A percentile compares a stretch with the other conserved stretches of the same genome.
These are phyloP conservation scores for Rhododendron kiyosumense DNA, from an alignment of 148 eudicot genomes.

Conservation along the genomic window DNA sequence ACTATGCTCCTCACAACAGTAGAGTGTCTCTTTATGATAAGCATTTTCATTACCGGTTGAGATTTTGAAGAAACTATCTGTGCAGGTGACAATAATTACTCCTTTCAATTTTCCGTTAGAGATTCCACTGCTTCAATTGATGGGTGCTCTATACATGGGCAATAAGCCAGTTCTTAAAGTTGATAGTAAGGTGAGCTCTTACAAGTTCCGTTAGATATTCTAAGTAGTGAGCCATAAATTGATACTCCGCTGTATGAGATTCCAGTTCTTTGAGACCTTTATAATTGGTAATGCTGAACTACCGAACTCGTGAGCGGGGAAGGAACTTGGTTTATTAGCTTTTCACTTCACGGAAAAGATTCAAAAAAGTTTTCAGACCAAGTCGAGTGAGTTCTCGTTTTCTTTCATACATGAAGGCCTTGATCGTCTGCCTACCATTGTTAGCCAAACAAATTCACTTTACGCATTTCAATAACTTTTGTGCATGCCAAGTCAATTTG, in stretches of 20 bases:
- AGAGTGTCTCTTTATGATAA: not conserved
- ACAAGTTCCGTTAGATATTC: not conserved
- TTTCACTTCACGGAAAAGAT: not conserved
- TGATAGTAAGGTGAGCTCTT: slow-evolving; percentile 78
- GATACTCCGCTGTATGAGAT: not conserved
- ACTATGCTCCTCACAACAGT: not conserved
- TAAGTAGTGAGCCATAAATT: not conserved
- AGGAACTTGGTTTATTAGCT: not conserved
- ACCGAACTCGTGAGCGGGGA: not conserved
- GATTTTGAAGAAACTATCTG: slow-evolving; percentile 3
- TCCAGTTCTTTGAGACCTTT: not conserved
- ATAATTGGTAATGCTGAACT: not conserved
- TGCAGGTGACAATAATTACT: slow-evolving; percentile 83
- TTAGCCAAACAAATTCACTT: not conserved
- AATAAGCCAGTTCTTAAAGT: slow-evolving; percentile 94
- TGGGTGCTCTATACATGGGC: slow-evolving; percentile 99
- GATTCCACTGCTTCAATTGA: slow-evolving; percentile 92
- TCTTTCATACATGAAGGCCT: not conserved
- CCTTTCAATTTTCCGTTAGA: slow-evolving; percentile 97
- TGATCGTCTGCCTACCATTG: not conserved
- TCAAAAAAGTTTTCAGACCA: not conserved
- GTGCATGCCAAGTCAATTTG: not conserved
- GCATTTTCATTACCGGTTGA: not conserved
- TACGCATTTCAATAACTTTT: not conserved
- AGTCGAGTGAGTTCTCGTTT: not conserved